Evolutionary conservation across 768 basidiomycete genomes (phyloP).

Genomic region (Kwoniella sp.): DNA sequence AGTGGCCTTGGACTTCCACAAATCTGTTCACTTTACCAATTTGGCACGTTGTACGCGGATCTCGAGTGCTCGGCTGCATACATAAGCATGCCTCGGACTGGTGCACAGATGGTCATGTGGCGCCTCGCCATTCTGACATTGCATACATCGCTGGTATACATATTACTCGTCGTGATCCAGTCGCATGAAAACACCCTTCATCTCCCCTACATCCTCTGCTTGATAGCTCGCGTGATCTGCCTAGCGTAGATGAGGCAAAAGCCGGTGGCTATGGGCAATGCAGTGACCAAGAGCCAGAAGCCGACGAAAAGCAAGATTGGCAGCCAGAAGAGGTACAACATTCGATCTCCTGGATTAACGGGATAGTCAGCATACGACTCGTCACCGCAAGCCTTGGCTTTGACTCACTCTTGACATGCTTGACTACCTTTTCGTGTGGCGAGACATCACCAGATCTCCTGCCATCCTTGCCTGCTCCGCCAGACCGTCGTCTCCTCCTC

Average conservation of each 20-base stretch:
- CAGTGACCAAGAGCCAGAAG: slow-evolving; percentile 40
- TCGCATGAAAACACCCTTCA: neutral
- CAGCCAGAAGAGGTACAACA: slow-evolving; percentile 52
- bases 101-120: no score
- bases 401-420: slow-evolving; percentile 33
- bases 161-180: neutral
- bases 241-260: slow-evolving; percentile 37
- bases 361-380: neutral
- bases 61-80: no score
- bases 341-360: slow-evolving; percentile 37
- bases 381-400: no score
- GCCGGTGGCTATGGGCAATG: slow-evolving; percentile 40
- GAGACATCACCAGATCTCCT: slow-evolving; percentile 10
- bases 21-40: no score
- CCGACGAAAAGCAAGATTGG: slow-evolving; percentile 49
- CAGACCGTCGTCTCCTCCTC: slow-evolving; percentile 14
- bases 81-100: no score
- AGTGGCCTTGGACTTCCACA: no score
- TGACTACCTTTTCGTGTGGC: slow-evolving; percentile 15
- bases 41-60: no score
- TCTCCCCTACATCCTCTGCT: slow-evolving; percentile 24
- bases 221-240: slow-evolving; percentile 33
- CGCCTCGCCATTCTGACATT: no score
- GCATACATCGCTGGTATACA: no score
- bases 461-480: slow-evolving; percentile 2